A percentile compares a stretch with the other conserved stretches of the same genome.
Conservation (phyloP, 2,329 filamentous ascomycete species). For the Coleophoma eucalyptorum region DNA sequence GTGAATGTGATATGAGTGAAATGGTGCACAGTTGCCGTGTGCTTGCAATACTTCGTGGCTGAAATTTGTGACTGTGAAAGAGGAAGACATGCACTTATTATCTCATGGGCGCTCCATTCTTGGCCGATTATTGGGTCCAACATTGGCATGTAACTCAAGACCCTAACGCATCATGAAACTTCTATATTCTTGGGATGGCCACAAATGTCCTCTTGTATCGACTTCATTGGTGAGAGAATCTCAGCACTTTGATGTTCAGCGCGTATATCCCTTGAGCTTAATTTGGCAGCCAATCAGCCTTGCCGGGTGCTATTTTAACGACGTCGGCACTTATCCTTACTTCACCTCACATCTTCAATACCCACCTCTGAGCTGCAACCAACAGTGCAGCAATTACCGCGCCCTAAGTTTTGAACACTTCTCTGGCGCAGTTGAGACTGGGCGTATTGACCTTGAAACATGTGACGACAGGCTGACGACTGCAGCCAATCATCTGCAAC, state of each 20-base stretch:
- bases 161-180: background rate
- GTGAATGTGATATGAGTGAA: background rate
- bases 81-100: conserved; percentile 16
- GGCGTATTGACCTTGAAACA: too few relatives aligned
- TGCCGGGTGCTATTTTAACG: background rate
- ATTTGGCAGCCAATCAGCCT: background rate
- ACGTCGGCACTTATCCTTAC: background rate
- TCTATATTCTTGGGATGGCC: too few relatives aligned
- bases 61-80: conserved; percentile 12
- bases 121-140: conserved; percentile 22
- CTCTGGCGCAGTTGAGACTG: too few relatives aligned
- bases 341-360: background rate
- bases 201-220: too few relatives aligned
- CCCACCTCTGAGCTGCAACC: background rate
- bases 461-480: too few relatives aligned
- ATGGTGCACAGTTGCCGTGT: too few relatives aligned
- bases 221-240: too few relatives aligned
- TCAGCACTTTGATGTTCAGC: too few relatives aligned
- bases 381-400: too few relatives aligned
- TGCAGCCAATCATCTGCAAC: too few relatives aligned
- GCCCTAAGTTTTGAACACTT: too few relatives aligned
- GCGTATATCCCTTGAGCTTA: background rate
- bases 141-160: background rate
- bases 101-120: conserved; percentile 15
- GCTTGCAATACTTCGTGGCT: too few relatives aligned